Conservation (phyloP, 352 stramenopile species). For the Phytophthora vignae region DNA sequence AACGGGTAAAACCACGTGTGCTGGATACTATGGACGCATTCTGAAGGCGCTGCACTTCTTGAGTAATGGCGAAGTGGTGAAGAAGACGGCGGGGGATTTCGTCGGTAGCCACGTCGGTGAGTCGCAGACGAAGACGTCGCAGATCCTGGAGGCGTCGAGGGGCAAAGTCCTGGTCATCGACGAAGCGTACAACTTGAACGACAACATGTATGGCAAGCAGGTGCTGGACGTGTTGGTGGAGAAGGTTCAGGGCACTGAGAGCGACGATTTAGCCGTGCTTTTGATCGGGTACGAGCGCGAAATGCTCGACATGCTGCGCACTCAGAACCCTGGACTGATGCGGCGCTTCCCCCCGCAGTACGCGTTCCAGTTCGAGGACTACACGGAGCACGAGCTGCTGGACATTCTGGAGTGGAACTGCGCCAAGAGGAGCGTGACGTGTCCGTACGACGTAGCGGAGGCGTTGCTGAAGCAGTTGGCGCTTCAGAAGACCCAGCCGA, state of each 20-base stretch:
- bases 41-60: slow-evolving; percentile 92
- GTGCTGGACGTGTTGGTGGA: slow-evolving; percentile 92
- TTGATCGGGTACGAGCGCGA: slow-evolving; percentile 91
- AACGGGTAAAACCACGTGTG: slow-evolving; percentile 94
- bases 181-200: slow-evolving; percentile 93
- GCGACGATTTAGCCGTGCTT: slow-evolving; percentile 93
- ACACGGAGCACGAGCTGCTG: slow-evolving; percentile 85
- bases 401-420: slow-evolving; percentile 74
- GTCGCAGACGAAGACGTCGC: slow-evolving; percentile 88
- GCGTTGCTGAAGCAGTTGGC: slow-evolving; percentile 65
- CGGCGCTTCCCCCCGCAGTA: slow-evolving; percentile 90
- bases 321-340: slow-evolving; percentile 88
- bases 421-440: slow-evolving; percentile 56
- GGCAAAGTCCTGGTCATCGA: slow-evolving; percentile 95
- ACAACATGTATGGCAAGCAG: slow-evolving; percentile 70
- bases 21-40: slow-evolving; percentile 85
- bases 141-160: slow-evolving; percentile 81
- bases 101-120: slow-evolving; percentile 83
- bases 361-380: slow-evolving; percentile 94
- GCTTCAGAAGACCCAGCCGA: slow-evolving; percentile 72
- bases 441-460: slow-evolving; percentile 58
- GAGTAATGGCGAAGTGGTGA: slow-evolving; percentile 89
- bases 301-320: slow-evolving; percentile 92
- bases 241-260: slow-evolving; percentile 89
- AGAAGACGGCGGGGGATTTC: slow-evolving; percentile 91